A percentile compares a stretch with the other conserved stretches of the same genome.
phyloP scores from a whole-genome alignment of 495 filamentous ascomycete species.

The Staphylotrichum tortipilum region DNA sequence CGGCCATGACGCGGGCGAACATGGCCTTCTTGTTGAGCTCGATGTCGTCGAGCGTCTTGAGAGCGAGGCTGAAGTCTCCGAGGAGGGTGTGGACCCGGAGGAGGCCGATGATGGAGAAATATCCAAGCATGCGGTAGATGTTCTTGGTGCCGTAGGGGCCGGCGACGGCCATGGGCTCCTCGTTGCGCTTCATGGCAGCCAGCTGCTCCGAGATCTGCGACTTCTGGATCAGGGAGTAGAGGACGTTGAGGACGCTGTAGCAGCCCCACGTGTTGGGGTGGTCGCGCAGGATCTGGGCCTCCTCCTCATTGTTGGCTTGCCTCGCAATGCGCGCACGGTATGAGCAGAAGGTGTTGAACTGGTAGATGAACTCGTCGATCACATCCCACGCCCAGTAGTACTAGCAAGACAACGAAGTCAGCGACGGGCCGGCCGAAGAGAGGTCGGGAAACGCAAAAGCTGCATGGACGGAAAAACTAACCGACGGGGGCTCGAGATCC shows the following conservation, averaged over 20 bases:
- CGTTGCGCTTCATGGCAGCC: slow-evolving; percentile 83
- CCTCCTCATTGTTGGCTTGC: slow-evolving; percentile 77
- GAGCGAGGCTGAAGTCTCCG: slow-evolving; percentile 93
- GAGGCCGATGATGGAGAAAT: slow-evolving; percentile 97
- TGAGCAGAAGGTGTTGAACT: slow-evolving; percentile 98
- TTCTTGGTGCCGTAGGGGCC: slow-evolving; percentile 91
- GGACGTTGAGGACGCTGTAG: slow-evolving; percentile 97
- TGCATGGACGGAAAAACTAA: slow-evolving; percentile 40
- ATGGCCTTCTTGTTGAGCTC: slow-evolving; percentile 99
- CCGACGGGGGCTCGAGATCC: slow-evolving; percentile 90
- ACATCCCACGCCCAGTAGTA: slow-evolving; percentile 99
- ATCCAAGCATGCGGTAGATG: slow-evolving; percentile 95
- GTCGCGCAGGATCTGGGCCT: slow-evolving; percentile 81
- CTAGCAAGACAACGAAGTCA: slow-evolving; percentile 46
- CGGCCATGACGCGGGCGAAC: slow-evolving; percentile 98
- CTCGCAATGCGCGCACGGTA: slow-evolving; percentile 88
- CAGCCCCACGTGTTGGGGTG: slow-evolving; percentile 99
- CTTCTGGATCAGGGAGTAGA: slow-evolving; percentile 96
- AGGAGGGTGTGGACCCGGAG: slow-evolving; percentile 93
- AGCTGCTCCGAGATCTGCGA: slow-evolving; percentile 97
- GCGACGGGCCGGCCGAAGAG: not conserved
- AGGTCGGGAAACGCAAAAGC: not conserved
- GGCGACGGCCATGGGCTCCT: slow-evolving; percentile 75
- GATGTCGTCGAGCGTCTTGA: slow-evolving; percentile 98
- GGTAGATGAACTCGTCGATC: slow-evolving; percentile 99